These are phyloP conservation scores for Dactylellina haptotyla DNA, from an alignment of 2,329 filamentous ascomycete genomes.

Conservation along the genomic window DNA sequence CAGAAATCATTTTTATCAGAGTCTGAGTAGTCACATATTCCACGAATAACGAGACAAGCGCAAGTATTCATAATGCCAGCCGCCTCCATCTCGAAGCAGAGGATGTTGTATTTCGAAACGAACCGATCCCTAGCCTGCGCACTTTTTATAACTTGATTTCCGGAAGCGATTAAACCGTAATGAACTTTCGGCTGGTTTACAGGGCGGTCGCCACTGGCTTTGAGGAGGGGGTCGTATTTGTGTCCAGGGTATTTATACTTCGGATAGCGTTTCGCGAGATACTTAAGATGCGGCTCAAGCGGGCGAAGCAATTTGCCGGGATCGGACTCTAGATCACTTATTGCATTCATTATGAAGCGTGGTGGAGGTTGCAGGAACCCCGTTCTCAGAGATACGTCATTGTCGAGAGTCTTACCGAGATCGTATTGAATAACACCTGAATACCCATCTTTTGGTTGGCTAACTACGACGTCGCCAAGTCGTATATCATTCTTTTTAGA, in stretches of 20 bases:
- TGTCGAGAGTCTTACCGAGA: slow-evolving; percentile 16
- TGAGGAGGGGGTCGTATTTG: not conserved
- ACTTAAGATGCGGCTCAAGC: not conserved
- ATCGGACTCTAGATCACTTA: slow-evolving; percentile 17
- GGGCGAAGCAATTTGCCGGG: not conserved
- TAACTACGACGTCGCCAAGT: slow-evolving; percentile 37
- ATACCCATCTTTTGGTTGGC: slow-evolving; percentile 12
- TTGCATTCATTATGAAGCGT: slow-evolving; percentile 17
- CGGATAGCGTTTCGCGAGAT: not conserved
- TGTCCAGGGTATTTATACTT: slow-evolving; percentile 18
- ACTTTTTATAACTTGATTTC: slow-evolving; percentile 15
- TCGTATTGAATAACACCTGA: slow-evolving; percentile 44
- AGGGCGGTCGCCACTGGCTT: not conserved
- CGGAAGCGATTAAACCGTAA: slow-evolving; percentile 13
- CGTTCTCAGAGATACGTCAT: not conserved
- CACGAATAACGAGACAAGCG: slow-evolving; percentile 15
- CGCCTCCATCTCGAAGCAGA: slow-evolving; percentile 29
- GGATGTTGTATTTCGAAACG: not conserved
- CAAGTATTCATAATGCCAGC: slow-evolving; percentile 2
- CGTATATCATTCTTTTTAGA: slow-evolving; percentile 26
- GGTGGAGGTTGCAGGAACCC: slow-evolving; percentile 23
- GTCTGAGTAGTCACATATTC: slow-evolving; percentile 22
- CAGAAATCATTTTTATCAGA: not conserved
- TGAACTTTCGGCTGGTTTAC: slow-evolving; percentile 6
- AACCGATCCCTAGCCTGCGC: not conserved